Evolutionary conservation across 2,329 filamentous ascomycete genomes (phyloP).

Genomic region (Fusarium illudens): DNA sequence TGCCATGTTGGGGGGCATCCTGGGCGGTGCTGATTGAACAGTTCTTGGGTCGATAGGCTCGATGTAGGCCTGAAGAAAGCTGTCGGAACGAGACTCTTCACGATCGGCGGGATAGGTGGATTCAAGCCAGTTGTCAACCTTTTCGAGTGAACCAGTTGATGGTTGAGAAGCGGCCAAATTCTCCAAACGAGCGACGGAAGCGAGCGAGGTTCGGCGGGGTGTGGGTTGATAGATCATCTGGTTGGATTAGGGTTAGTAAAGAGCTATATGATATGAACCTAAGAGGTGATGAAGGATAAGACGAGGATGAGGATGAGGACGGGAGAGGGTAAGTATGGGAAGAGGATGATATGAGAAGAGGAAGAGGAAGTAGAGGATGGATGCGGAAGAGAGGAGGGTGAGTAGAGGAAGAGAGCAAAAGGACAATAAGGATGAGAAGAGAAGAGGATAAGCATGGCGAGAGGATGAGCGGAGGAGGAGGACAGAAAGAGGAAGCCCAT

Average conservation of each 20-base stretch:
- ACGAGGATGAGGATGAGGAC: neutral
- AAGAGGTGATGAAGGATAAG: no score
- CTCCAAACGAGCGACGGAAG: conserved; percentile 3
- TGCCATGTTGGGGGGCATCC: neutral
- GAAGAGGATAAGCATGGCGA: neutral
- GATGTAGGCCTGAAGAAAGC: neutral
- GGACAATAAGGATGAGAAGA: no score
- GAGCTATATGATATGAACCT: neutral
- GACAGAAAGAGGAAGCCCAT: neutral
- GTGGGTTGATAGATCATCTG: conserved; percentile 6
- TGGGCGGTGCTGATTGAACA: conserved; percentile 3
- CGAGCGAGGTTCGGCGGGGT: neutral
- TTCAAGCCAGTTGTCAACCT: conserved; percentile 10
- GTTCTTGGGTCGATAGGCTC: neutral
- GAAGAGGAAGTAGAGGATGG: neutral
- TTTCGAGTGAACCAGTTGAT: neutral
- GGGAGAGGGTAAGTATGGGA: neutral
- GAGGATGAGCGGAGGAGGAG: neutral
- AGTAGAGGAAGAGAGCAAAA: neutral
- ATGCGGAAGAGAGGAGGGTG: neutral
- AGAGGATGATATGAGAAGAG: neutral
- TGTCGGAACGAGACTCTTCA: neutral
- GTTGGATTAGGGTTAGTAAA: neutral
- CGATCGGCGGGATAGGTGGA: neutral
- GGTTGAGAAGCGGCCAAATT: neutral